Conservation (phyloP, 2,329 filamentous ascomycete species). For the Taxawa tesnikishii region DNA sequence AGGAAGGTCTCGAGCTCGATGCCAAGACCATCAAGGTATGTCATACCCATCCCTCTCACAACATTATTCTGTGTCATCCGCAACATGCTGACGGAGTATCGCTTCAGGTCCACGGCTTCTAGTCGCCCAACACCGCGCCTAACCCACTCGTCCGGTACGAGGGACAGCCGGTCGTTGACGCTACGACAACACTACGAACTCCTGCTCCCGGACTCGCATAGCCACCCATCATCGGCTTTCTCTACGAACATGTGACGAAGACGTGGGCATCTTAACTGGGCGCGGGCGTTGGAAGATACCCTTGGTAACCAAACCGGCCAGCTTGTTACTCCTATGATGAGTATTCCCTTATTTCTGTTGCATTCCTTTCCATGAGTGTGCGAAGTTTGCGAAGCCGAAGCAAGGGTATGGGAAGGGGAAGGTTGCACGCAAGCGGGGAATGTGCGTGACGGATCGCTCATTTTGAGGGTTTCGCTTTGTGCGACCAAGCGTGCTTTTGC, state of each 20-base stretch:
- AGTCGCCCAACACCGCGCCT: slow-evolving; percentile 30
- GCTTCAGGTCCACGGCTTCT: slow-evolving; percentile 49
- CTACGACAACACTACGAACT: slow-evolving; percentile 3
- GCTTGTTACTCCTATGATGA: too few relatives aligned
- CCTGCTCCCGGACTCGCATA: slow-evolving; percentile 1
- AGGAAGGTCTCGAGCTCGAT: slow-evolving; percentile 86
- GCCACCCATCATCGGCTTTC: slow-evolving; percentile 4
- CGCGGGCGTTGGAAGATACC: slow-evolving; percentile 6
- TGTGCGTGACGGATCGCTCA: too few relatives aligned
- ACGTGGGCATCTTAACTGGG: slow-evolving; percentile 4
- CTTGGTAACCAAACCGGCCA: slow-evolving; percentile 1
- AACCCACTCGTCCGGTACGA: slow-evolving; percentile 9
- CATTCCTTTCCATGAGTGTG: too few relatives aligned
- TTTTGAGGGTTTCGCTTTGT: neutral
- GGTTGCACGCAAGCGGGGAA: too few relatives aligned
- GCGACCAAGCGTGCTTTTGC: slow-evolving; percentile 1
- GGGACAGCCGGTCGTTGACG: slow-evolving; percentile 8
- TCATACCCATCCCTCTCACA: slow-evolving; percentile 4
- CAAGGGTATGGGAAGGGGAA: too few relatives aligned
- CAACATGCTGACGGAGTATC: slow-evolving; percentile 6
- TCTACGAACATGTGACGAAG: slow-evolving; percentile 10
- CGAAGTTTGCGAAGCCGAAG: too few relatives aligned
- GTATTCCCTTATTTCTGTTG: too few relatives aligned
- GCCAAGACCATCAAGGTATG: slow-evolving; percentile 89
- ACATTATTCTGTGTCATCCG: neutral